Conservation (phyloP, 2,329 filamentous ascomycete species). For the Beauveria asiatica region DNA sequence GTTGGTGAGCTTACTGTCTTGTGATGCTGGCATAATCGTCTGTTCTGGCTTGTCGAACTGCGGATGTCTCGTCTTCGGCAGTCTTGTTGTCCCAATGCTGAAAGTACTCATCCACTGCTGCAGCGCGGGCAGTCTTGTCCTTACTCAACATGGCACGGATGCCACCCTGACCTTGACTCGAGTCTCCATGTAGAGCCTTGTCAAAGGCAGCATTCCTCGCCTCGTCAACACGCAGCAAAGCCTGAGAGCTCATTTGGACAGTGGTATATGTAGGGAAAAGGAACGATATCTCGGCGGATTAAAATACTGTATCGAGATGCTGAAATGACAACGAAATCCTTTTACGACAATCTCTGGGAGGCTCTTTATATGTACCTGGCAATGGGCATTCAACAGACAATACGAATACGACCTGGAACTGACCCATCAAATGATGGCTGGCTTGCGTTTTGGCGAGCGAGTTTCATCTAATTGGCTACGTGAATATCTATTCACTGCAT, state of each 20-base stretch:
- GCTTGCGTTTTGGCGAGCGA: neutral
- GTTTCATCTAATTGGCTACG: neutral
- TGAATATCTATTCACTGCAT: neutral
- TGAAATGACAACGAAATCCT: neutral
- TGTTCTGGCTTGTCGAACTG: slow-evolving; percentile 55
- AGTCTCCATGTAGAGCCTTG: slow-evolving; percentile 66
- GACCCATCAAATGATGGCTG: neutral
- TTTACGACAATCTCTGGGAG: neutral
- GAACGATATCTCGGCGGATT: too few species aligned
- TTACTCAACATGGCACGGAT: slow-evolving; percentile 76
- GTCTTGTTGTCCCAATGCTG: slow-evolving; percentile 84
- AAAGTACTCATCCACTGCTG: slow-evolving; percentile 77
- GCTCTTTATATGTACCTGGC: neutral
- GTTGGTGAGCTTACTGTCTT: slow-evolving; percentile 56
- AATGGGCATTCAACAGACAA: neutral
- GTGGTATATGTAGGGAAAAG: neutral
- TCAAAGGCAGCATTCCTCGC: slow-evolving; percentile 76
- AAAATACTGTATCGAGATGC: neutral
- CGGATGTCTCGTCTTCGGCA: slow-evolving; percentile 66
- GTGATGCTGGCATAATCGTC: slow-evolving; percentile 84
- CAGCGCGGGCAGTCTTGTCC: slow-evolving; percentile 60
- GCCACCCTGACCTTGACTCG: slow-evolving; percentile 56
- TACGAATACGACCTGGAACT: slow-evolving; percentile 5
- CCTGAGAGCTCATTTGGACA: slow-evolving; percentile 18
- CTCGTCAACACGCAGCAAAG: slow-evolving; percentile 70